Base-by-base conservation (phyloP, 768 basidiomycete species). In the Lyophyllum shimeji region DNA sequence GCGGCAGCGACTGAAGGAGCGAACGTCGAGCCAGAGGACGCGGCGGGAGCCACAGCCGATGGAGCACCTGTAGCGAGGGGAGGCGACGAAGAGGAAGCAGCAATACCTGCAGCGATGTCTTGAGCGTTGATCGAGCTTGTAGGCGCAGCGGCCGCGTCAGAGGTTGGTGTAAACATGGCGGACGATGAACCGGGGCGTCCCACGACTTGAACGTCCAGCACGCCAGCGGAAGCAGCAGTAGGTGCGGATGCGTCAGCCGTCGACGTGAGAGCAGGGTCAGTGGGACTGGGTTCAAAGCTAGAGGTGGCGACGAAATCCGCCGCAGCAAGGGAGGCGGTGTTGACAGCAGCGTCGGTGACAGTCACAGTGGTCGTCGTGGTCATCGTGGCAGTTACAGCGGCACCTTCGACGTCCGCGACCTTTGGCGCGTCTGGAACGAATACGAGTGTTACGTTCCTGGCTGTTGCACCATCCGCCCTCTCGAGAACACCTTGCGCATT, bases 371-470 rank as follows among this genome's bases (percentile, higher is more conserved):
- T 63, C 8, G 67, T 68, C 43, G 59, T 63, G 3, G 69, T 64
- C 18, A 66, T 34, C 23, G 69, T 64, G 2, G 62, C 37, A 20
- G 70, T 58, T n/a, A 58, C 53, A 31, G 58, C 45, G 15, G 46
- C 53, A 24, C 55, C 57, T 29, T 65, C 59, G 21, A 58, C 63
- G 17, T 57, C 60, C 12, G 64, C 63, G 12, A 69, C 65, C 46
- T 70, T 70, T 27, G 73, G 74, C 4, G 66, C 55, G 3, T 64
- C 64, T 7, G 82, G 77, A 2, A 74, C 74, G 65, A 85, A 86
- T 21, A 81, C 69, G n/a, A 87, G 73, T 0, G 78, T 78, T 6
- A 85, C 83, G 52, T 78, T 79, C 65, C 74, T 73, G 7, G 71
- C 62, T 27, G 55, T 57, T 15, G 33, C 58, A 25, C 65, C 54